Evolutionary conservation across 2,329 filamentous ascomycete genomes (phyloP).

Genomic region (Arthrobotrys musiformis): DNA sequence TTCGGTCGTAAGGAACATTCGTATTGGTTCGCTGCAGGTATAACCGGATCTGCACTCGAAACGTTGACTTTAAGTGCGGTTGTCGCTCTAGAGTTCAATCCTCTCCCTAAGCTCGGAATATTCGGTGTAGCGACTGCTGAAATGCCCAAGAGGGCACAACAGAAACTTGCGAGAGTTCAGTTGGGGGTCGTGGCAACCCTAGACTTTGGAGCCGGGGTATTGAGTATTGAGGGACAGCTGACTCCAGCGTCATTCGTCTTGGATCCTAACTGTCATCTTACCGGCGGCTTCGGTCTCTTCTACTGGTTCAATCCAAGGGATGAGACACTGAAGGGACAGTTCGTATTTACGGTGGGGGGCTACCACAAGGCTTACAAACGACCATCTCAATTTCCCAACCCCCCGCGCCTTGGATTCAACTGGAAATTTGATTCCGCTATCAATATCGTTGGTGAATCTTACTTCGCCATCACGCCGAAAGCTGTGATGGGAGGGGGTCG

Average conservation of each 20-base stretch:
- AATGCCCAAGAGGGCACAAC: slow-evolving; percentile 59
- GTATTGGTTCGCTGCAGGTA: slow-evolving; percentile 63
- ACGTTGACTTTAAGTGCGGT: slow-evolving; percentile 63
- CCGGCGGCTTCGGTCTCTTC: slow-evolving; percentile 56
- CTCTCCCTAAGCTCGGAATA: slow-evolving; percentile 61
- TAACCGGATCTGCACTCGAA: slow-evolving; percentile 63
- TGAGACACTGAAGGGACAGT: slow-evolving; percentile 62
- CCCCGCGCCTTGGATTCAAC: slow-evolving; percentile 63
- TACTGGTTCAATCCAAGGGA: slow-evolving; percentile 62
- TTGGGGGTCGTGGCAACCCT: slow-evolving; percentile 62
- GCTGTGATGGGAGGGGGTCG: slow-evolving; percentile 63
- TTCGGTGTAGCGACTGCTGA: slow-evolving; percentile 61
- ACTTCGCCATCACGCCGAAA: slow-evolving; percentile 65
- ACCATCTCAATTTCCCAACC: slow-evolving; percentile 61
- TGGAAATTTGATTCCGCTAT: slow-evolving; percentile 61
- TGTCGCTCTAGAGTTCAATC: slow-evolving; percentile 61
- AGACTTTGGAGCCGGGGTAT: slow-evolving; percentile 62
- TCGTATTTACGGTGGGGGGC: slow-evolving; percentile 66
- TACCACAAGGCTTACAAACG: slow-evolving; percentile 63
- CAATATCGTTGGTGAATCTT: slow-evolving; percentile 63
- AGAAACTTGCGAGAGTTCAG: slow-evolving; percentile 63
- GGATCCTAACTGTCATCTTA: slow-evolving; percentile 63
- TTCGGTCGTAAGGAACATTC: slow-evolving; percentile 54
- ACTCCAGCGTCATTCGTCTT: slow-evolving; percentile 64
- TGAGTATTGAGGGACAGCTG: slow-evolving; percentile 64